These are phyloP conservation scores for Pelargonium cotyledonis DNA, from an alignment of 441 rosid genomes.

Conservation along the genomic window DNA sequence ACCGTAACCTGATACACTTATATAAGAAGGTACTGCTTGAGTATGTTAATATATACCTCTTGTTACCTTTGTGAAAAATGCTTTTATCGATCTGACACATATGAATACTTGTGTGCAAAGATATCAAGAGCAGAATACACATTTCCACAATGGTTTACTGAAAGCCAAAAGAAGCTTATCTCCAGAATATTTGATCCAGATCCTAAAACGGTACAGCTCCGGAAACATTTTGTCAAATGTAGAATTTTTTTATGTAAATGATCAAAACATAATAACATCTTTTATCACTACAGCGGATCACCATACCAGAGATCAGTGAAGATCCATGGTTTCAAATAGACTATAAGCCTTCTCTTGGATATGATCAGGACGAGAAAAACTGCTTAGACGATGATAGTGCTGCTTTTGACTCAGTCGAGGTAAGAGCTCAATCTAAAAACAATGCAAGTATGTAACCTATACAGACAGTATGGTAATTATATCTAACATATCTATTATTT, in stretches of 20 bases:
- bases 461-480: background rate
- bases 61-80: background rate
- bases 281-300: constrained; percentile 49
- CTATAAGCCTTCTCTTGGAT: constrained; percentile 50
- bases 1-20: constrained; percentile 52
- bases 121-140: constrained; percentile 63
- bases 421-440: constrained; percentile 20
- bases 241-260: constrained; percentile 1
- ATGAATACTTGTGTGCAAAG: constrained; percentile 24
- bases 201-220: constrained; percentile 46
- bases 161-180: constrained; percentile 54
- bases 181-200: constrained; percentile 69
- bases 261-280: background rate
- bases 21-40: constrained; percentile 53
- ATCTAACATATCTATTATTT: background rate
- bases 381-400: constrained; percentile 45
- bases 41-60: background rate
- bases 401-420: constrained; percentile 60
- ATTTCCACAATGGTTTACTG: constrained; percentile 59
- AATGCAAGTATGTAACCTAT: background rate
- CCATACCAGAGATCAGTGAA: constrained; percentile 54
- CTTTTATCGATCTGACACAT: background rate
- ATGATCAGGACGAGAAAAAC: constrained; percentile 30
- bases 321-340: constrained; percentile 67
- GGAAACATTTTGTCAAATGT: background rate